Evolutionary conservation across 352 stramenopile genomes (phyloP), one percentile per base, ranked within the genome.

Genomic region (Phytopythium litorale): DNA sequence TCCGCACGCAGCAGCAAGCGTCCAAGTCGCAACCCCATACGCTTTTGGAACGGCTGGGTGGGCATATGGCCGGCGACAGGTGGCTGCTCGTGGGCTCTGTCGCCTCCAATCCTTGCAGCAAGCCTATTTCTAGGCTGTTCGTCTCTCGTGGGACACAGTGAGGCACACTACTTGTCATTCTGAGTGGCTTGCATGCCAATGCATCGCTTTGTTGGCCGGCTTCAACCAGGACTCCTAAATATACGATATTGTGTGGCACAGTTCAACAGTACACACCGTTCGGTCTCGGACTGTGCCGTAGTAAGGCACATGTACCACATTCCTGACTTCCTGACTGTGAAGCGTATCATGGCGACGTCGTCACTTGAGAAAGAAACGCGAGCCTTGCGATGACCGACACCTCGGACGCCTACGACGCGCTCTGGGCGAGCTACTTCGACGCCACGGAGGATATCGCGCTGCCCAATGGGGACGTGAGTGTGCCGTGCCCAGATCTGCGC

Each of bases 361-460:
- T 28, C 25, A 28, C 25, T 28, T 28, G 25, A 28, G 12, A 19
- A 43, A 43, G 38, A 43, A 43, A 43, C 38, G 38, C 38, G 15
- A 16, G 12, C 38, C 11, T 19, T 19, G 21, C 21, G 40, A 48
- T 48, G 40, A 16, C 40, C 16, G 53, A 35, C 38, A n/a, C 58
- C 56, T 62, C 19, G 30, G 54, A 62, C 33, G 63, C 58, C 63
- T 75, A 67, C 46, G 77, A 87, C 45, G 66, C 58, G 43, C 67
- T 75, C 33, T 96, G 87, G 87, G 58, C 58, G 46, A 71, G 79
- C 56, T 94, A 94, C 65, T 96, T 94, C 57, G 87, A 96, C 69
- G 54, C 63, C 32, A 79, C 76, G 43, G 74, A 86, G 60, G 84
- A 94, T 62, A 53, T 96, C 16, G 40, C 51, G 60, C 67, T 94